phyloP scores from a whole-genome alignment of 2,329 filamentous ascomycete species.

The Endothia cerciana region DNA sequence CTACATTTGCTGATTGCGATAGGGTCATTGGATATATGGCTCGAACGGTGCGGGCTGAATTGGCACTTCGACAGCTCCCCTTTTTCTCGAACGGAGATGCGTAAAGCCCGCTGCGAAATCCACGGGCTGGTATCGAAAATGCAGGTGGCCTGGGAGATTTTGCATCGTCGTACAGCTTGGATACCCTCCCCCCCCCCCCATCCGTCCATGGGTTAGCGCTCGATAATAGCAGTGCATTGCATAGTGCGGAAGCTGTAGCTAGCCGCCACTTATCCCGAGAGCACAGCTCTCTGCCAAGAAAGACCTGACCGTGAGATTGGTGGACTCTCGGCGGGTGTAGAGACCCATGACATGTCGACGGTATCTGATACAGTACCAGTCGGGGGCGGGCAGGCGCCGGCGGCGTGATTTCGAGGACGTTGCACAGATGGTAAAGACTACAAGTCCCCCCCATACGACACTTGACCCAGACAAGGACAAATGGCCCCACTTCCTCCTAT shows the following conservation, averaged over 20 bases:
- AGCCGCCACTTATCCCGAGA: conserved; percentile 12
- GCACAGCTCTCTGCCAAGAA: conserved; percentile 9
- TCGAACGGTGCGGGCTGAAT: background rate
- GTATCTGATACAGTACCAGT: background rate
- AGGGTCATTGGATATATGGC: too few relatives aligned
- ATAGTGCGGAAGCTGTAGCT: conserved; percentile 15
- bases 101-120: background rate
- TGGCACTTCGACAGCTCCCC: background rate
- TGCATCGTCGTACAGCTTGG: conserved; percentile 14
- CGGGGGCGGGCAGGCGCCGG: background rate
- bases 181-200: conserved; percentile 11
- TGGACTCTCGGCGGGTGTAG: background rate
- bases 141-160: conserved; percentile 13
- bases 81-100: background rate
- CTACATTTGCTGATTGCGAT: background rate
- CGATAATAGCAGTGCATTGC: conserved; percentile 14
- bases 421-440: conserved; percentile 4
- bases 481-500: background rate
- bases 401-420: background rate
- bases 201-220: conserved; percentile 18
- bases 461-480: background rate
- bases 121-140: conserved; percentile 12
- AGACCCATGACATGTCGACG: background rate
- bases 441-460: conserved; percentile 1
- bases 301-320: background rate